phyloP scores from a whole-genome alignment of 2,329 filamentous ascomycete genomes.

The Paraconiothyrium brasiliense region DNA sequence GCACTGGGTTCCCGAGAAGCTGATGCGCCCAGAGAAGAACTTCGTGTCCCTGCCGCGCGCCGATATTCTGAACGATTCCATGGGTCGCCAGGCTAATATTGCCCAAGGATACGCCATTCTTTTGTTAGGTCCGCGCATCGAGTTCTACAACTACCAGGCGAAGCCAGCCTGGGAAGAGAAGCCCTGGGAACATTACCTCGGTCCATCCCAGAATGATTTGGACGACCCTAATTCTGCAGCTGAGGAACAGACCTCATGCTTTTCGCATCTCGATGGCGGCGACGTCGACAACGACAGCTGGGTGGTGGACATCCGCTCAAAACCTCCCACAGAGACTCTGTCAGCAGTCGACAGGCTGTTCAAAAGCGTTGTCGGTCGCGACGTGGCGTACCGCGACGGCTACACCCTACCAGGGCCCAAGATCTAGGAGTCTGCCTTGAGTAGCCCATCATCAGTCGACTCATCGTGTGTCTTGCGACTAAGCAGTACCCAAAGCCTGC shows the following conservation, averaged over 20 bases:
- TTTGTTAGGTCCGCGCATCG: slow-evolving; percentile 35
- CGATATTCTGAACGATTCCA: slow-evolving; percentile 31
- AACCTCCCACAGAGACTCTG: background rate
- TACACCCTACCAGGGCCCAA: background rate
- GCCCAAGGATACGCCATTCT: slow-evolving; percentile 31
- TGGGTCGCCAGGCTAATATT: slow-evolving; percentile 28
- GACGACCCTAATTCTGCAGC: background rate
- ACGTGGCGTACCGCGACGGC: slow-evolving; percentile 1
- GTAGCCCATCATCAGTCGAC: background rate
- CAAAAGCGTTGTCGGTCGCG: background rate
- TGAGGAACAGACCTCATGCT: background rate
- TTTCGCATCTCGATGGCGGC: background rate
- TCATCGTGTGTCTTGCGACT: background rate
- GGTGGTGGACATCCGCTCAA: slow-evolving; percentile 3
- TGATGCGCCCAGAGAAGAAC: background rate
- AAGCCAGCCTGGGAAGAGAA: slow-evolving; percentile 7
- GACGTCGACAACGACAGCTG: background rate
- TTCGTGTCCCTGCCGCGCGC: slow-evolving; percentile 22
- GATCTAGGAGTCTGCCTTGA: slow-evolving; percentile 1
- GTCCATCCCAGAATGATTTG: background rate
- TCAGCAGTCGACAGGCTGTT: background rate
- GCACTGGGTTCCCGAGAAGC: slow-evolving; percentile 18
- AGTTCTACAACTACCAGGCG: slow-evolving; percentile 32
- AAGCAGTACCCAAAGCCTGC: background rate
- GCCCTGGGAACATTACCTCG: slow-evolving; percentile 5